Conservation (phyloP, 208 protist species). For the Leishmania tropica region DNA sequence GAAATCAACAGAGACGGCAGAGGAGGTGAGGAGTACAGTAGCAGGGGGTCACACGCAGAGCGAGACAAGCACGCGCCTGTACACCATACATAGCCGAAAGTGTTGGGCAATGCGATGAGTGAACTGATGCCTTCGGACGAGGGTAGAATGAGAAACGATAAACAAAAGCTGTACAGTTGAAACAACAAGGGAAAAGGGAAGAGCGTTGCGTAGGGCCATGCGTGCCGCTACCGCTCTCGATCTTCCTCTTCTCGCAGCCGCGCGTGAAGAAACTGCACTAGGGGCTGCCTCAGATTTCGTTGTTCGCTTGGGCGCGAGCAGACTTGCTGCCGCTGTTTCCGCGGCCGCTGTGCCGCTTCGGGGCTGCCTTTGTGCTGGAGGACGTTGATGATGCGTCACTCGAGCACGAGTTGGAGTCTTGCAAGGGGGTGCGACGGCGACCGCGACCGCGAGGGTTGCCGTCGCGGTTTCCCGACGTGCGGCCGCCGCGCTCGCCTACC, state of each 20-base stretch:
- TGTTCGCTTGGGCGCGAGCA: neutral
- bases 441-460: slow-evolving; percentile 4
- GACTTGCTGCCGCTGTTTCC: neutral
- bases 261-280: neutral
- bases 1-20: neutral
- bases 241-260: neutral
- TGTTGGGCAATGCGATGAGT: neutral
- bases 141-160: neutral
- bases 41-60: neutral
- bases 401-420: slow-evolving; percentile 8
- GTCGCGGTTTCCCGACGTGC: neutral
- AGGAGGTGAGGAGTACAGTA: neutral
- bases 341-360: slow-evolving; percentile 12
- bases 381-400: neutral
- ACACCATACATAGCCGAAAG: neutral
- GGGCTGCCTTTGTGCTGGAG: neutral
- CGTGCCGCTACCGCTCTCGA: neutral
- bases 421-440: slow-evolving; percentile 14
- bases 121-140: neutral
- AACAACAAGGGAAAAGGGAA: too few species aligned
- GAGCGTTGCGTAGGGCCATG: neutral
- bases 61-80: neutral
- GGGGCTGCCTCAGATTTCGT: neutral
- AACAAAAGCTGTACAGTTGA: neutral
- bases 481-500: slow-evolving; percentile 8